Base-by-base conservation (phyloP, 371 early-diverging fungal genomes). In the Zancudomyces culisetae region DNA sequence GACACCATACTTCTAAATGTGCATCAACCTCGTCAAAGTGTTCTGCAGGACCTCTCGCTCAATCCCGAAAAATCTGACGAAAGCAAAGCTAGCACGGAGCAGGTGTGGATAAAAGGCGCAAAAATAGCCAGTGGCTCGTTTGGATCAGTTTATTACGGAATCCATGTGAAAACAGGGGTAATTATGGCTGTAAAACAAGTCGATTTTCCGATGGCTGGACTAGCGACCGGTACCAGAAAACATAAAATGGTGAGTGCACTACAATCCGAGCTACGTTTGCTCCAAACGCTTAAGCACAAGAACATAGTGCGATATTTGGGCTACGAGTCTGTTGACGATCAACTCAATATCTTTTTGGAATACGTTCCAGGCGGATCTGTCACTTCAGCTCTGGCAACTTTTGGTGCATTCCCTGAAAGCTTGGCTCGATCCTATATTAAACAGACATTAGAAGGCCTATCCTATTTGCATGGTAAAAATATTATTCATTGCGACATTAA, bases 171-270 rank as follows among this genome's bases (percentile, higher is more conserved):
- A 21, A 87, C 78, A 12, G 87, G 88, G 2, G 86, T 81, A 47
- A 62, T 95, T 22, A 90, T 98, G 83, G 99, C 99, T 0, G 91
- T 98, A 10, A 99, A 99, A 68, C 91, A 93, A 68, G 97, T 98
- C 1, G 86, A 87, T 57, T 59, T 91, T 21, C 84, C 90, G 1
- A 71, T 26, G 57, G 78, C 72, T 23, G 80, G 76, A 50, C 71
- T 77, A 2, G 77, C 74, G 23, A 77, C 72, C 53, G 81, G 70
- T 62, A 72, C 67, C 27, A 80, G 78, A 43, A 83, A 81, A 52
- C 60, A 68, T 48, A 64, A 73, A 28, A 81, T 80, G 75, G 64
- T 62, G 3, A 83, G 87, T 45, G 87, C 93, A 4, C 61, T 97
- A 56, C 77, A 81, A 45, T 71, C 81, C 42, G 99, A 99, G 62